Evolutionary conservation across 2,329 filamentous ascomycete genomes (phyloP), one percentile per base, ranked within the genome.

Genomic region (Fusarium burgessii): DNA sequence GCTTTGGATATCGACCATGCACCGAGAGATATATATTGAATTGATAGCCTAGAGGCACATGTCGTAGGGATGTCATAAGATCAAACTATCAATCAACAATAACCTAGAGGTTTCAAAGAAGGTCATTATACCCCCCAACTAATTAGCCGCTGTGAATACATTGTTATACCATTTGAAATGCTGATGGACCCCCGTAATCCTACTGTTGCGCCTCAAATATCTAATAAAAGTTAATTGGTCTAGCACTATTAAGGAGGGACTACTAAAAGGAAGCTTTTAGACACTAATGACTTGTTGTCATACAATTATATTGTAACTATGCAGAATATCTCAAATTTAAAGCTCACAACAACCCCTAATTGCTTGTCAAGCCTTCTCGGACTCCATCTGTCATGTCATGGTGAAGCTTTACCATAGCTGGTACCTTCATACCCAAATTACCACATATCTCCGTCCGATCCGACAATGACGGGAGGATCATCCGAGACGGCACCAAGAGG

Each of bases 1-100:
- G 27, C 47, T 69, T 12, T 76, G 70, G 74, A 38, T 74, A 32
- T 52, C 54, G 18, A 72, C 43, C 36, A 62, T 73, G 38, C 64
- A 58, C 36, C 42, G 59, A 32, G 65, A 74, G 38, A 52, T 75
- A 55, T 76, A 63, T 56, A 38, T 62, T 63, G 35, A 71, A 36
- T 23, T 23, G 23, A 23, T 23, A 23, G 23, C 23, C 23, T 23
- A 23, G 23, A 23, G 23, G 23, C 23, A 5, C 23, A 23, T 23
- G 23, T 23, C 23, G 23, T 23, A 23, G 23, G 23, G 23, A 23
- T 23, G 5, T 23, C 23, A 23, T 23, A 23, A 23, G 23, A 23
- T 23, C 23, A 23, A 23, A 23, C 23, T 23, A 23, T 23, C 23
- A 23, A 23, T 23, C 23, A 23, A 23, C 4, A 23, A 23, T 23